Evolutionary conservation across 2,329 filamentous ascomycete species (phyloP).

Genomic region (Cladophialophora bantiana): DNA sequence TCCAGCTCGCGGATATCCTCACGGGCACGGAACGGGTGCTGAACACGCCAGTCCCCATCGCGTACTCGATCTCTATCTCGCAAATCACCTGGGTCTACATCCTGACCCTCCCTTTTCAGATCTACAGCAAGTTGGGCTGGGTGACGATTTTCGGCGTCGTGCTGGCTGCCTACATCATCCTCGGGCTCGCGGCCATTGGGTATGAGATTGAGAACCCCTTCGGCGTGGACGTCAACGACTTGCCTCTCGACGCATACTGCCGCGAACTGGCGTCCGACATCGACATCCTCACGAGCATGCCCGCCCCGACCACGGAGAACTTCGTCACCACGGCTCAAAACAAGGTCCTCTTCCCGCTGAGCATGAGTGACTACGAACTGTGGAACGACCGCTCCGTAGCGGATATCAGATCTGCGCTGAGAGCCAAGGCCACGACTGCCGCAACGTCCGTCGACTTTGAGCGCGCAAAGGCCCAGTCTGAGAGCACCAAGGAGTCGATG

Average conservation of each 20-base stretch:
- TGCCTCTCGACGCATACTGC: slow-evolving; percentile 78
- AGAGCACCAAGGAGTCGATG: slow-evolving; percentile 26
- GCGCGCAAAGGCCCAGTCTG: slow-evolving; percentile 26
- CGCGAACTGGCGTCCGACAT: slow-evolving; percentile 75
- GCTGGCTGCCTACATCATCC: slow-evolving; percentile 78
- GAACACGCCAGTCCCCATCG: slow-evolving; percentile 80
- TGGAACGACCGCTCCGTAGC: slow-evolving; percentile 59
- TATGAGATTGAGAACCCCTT: slow-evolving; percentile 87
- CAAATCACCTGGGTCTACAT: slow-evolving; percentile 90
- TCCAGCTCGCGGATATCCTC: slow-evolving; percentile 73
- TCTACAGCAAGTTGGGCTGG: slow-evolving; percentile 69
- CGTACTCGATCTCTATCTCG: slow-evolving; percentile 82
- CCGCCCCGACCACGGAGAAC: slow-evolving; percentile 58
- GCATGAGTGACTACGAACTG: slow-evolving; percentile 54
- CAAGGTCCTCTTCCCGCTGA: slow-evolving; percentile 65
- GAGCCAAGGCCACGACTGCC: slow-evolving; percentile 45
- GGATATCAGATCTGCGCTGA: slow-evolving; percentile 54
- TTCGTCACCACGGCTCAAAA: slow-evolving; percentile 60
- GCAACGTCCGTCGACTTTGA: slow-evolving; percentile 32
- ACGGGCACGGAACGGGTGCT: slow-evolving; percentile 78
- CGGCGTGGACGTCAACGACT: slow-evolving; percentile 81
- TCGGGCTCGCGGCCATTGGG: slow-evolving; percentile 77
- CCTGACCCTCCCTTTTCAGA: slow-evolving; percentile 80
- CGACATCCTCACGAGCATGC: slow-evolving; percentile 71
- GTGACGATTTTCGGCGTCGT: slow-evolving; percentile 79